These are phyloP conservation scores for Fusarium gaditjirri DNA, from an alignment of 2,329 filamentous ascomycete genomes.

Conservation along the genomic window DNA sequence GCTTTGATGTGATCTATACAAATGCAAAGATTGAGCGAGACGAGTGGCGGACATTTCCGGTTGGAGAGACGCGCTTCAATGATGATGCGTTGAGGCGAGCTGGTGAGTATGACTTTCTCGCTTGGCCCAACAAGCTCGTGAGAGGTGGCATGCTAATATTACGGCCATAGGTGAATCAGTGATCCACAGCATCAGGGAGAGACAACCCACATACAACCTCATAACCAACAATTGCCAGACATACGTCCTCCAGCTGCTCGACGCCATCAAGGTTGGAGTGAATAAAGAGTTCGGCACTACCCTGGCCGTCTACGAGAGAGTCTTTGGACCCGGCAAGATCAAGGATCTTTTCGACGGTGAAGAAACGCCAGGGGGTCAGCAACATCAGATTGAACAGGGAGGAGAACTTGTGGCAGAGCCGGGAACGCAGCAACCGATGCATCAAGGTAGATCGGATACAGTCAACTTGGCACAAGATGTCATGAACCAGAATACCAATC, in stretches of 20 bases:
- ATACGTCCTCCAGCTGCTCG: conserved; percentile 63
- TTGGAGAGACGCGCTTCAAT: conserved; percentile 64
- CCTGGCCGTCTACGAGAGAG: conserved; percentile 62
- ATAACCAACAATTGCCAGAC: conserved; percentile 71
- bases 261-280: conserved; percentile 63
- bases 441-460: conserved; percentile 49
- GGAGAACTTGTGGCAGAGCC: neutral
- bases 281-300: conserved; percentile 64
- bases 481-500: conserved; percentile 65
- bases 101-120: conserved; percentile 47
- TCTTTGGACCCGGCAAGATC: conserved; percentile 61
- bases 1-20: conserved; percentile 66
- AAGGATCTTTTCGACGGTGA: conserved; percentile 60
- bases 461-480: conserved; percentile 62
- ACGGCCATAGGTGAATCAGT: conserved; percentile 57
- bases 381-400: neutral
- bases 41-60: conserved; percentile 62
- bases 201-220: conserved; percentile 64
- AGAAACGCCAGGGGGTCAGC: conserved; percentile 23
- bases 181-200: conserved; percentile 62
- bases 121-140: rapidly evolving
- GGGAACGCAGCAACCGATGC: neutral
- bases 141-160: neutral
- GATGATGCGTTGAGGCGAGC: conserved; percentile 63
- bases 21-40: conserved; percentile 59